A percentile compares a stretch with the other conserved stretches of the same genome.
phyloP scores from a whole-genome alignment of 2,329 filamentous ascomycete species.

The Penicillium sp. region DNA sequence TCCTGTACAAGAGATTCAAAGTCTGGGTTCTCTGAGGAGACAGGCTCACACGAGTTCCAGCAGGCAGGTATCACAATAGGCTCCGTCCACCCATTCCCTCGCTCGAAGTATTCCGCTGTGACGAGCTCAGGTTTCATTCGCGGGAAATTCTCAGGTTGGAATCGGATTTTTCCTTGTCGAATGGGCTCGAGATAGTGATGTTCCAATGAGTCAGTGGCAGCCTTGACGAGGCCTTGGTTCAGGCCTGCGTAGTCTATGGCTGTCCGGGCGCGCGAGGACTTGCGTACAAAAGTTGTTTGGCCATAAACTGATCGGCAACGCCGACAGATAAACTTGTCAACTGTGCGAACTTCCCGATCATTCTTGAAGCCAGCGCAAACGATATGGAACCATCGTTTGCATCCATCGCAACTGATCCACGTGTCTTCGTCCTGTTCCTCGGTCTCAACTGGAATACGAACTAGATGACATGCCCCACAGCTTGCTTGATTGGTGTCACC shows the following conservation, averaged over 20 bases:
- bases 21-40: constrained; percentile 20
- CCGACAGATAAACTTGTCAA: constrained; percentile 66
- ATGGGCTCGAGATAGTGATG: constrained; percentile 68
- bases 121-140: constrained; percentile 62
- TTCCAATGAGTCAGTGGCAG: constrained; percentile 61
- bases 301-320: constrained; percentile 59
- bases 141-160: constrained; percentile 60
- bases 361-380: constrained; percentile 65
- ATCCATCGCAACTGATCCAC: constrained; percentile 68
- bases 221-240: constrained; percentile 64
- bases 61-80: constrained; percentile 64
- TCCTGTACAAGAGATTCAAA: constrained; percentile 32
- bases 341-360: constrained; percentile 60
- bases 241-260: constrained; percentile 67
- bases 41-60: constrained; percentile 55
- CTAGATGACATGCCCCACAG: constrained; percentile 58
- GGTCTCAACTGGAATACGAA: constrained; percentile 50
- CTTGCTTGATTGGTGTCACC: constrained; percentile 39
- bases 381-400: constrained; percentile 67
- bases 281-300: constrained; percentile 64
- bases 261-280: constrained; percentile 62
- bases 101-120: constrained; percentile 62
- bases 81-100: constrained; percentile 60
- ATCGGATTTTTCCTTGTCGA: constrained; percentile 61
- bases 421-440: constrained; percentile 53